A percentile compares a stretch with the other conserved stretches of the same genome.
phyloP scores from a whole-genome alignment of 2,329 filamentous ascomycete species.

The Aspergillus transmontanensis region DNA sequence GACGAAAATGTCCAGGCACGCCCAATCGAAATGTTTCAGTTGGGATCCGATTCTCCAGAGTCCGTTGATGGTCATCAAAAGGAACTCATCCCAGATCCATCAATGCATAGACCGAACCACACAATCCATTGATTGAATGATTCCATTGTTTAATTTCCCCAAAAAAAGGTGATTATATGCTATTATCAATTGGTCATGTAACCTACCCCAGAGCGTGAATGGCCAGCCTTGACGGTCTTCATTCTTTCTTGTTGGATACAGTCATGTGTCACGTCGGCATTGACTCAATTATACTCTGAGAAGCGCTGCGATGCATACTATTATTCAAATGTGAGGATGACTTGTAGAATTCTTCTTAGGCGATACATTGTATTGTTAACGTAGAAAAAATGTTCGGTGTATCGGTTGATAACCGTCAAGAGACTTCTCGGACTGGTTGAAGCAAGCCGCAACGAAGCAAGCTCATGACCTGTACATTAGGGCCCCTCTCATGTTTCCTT shows the following conservation, averaged over 20 bases:
- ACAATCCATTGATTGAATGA: neutral
- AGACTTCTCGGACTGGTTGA: neutral
- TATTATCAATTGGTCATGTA: neutral
- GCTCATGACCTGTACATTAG: neutral
- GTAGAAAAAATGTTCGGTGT: neutral
- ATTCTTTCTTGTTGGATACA: neutral
- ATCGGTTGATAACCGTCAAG: neutral
- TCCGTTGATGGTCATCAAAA: constrained; percentile 6
- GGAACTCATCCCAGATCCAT: neutral
- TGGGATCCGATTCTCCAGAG: constrained; percentile 20
- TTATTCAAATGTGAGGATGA: neutral
- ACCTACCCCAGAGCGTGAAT: neutral
- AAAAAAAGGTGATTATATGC: neutral
- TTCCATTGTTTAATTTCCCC: neutral
- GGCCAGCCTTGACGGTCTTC: neutral
- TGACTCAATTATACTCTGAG: neutral
- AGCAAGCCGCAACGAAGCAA: neutral
- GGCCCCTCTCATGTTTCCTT: neutral
- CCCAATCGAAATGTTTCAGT: constrained; percentile 27
- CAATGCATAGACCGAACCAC: neutral
- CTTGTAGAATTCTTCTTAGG: neutral
- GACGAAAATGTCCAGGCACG: constrained; percentile 32
- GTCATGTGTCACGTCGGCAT: neutral
- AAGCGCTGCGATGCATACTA: neutral
- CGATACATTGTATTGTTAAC: neutral